Base-by-base conservation (phyloP, 441 rosid species). In the Populus trichocarpa region DNA sequence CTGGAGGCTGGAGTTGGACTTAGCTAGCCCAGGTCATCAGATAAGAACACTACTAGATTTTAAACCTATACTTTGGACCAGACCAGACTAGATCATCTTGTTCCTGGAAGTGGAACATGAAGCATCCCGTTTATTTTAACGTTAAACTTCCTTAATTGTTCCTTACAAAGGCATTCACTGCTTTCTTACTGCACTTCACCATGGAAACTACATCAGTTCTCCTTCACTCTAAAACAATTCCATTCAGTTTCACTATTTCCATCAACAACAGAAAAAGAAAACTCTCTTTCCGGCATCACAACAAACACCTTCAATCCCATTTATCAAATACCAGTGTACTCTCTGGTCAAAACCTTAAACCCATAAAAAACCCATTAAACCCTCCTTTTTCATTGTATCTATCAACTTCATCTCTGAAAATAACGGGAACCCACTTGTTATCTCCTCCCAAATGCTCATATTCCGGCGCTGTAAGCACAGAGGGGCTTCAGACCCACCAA, bases 131-230 rank as follows among this genome's bases (percentile, higher is more conserved):
- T 23, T 10, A 23, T 22, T 11, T 32, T 30, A 23, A 12, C 38
- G 36, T 30, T 67, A 18, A 6, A 9, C 46, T 70, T 69, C 28
- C 57, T 35, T 22, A 5, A 68, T 35, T 69, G 20, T 23, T 26
- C 59, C 38, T 0, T 8, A 14, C 22, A 67, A 72, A 40, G 18
- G 22, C 69, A 64, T 20, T 73, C 57, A 9, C 61, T 10, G 38
- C 67, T 38, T n/a, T 12, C 25, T 22, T 40, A 28, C 59, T 30
- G 36, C 71, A 6, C 74, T 42, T 16, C 12, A 46, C 59, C 78
- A 93, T 92, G 97, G 93, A 90, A 83, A 79, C 91, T 69, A 66
- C 89, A 8, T 79, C 90, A 2, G 36, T 86, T 65, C 88, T 90
- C 67, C 86, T 89, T 80, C 88, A 88, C 82, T 85, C 93, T 0